Evolutionary conservation across 352 stramenopile genomes (phyloP).

Genomic region (Globisporangium cylindrosporum): DNA sequence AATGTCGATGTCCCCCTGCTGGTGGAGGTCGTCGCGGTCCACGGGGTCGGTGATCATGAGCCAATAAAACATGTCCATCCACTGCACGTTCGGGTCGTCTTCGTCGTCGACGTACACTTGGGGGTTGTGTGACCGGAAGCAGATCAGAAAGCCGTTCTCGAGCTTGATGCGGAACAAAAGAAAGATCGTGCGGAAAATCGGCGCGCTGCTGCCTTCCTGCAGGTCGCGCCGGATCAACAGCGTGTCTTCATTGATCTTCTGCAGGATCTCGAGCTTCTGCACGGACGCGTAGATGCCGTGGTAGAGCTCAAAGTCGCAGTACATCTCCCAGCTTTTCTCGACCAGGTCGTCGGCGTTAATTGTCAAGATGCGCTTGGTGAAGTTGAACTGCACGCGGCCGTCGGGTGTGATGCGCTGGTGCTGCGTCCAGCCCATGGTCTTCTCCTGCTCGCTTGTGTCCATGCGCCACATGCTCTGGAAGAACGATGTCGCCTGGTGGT

Average conservation of each 20-base stretch:
- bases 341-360: slow-evolving; percentile 67
- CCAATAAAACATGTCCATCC: slow-evolving; percentile 88
- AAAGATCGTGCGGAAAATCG: slow-evolving; percentile 77
- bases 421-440: slow-evolving; percentile 80
- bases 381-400: slow-evolving; percentile 75
- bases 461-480: slow-evolving; percentile 51
- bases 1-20: slow-evolving; percentile 4
- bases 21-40: neutral
- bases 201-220: slow-evolving; percentile 51
- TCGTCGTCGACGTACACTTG: slow-evolving; percentile 62
- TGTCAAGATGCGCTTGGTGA: slow-evolving; percentile 66
- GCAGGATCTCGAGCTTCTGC: slow-evolving; percentile 76
- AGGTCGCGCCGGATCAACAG: slow-evolving; percentile 71
- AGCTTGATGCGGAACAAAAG: slow-evolving; percentile 70
- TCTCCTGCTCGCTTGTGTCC: slow-evolving; percentile 32
- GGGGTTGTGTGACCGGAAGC: slow-evolving; percentile 77
- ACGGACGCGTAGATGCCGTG: slow-evolving; percentile 76
- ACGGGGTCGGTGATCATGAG: slow-evolving; percentile 71
- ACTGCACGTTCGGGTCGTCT: slow-evolving; percentile 78
- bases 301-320: slow-evolving; percentile 73
- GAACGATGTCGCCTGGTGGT: slow-evolving; percentile 65
- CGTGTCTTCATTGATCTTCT: slow-evolving; percentile 77
- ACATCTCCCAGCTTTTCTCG: slow-evolving; percentile 79
- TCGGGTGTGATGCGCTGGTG: slow-evolving; percentile 64
- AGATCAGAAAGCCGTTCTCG: slow-evolving; percentile 72